phyloP scores from a whole-genome alignment of 2,329 filamentous ascomycete genomes.

The Sclerotinia sclerotiorum region DNA sequence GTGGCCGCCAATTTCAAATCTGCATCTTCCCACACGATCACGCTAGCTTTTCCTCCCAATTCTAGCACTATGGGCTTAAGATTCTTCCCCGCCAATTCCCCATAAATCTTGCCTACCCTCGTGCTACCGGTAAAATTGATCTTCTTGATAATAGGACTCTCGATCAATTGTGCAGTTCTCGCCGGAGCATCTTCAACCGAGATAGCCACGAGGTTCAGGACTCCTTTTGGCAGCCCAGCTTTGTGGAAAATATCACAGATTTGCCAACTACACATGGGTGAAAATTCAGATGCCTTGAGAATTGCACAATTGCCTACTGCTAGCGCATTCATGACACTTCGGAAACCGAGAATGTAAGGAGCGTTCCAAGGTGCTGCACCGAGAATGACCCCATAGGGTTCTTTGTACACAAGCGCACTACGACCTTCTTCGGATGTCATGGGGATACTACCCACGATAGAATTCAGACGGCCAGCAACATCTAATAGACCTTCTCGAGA shows the following conservation, averaged over 20 bases:
- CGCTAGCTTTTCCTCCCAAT: conserved; percentile 77
- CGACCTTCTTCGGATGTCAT: conserved; percentile 47
- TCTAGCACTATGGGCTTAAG: conserved; percentile 81
- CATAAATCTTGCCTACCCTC: conserved; percentile 70
- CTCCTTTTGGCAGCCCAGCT: conserved; percentile 74
- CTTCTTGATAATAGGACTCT: conserved; percentile 68
- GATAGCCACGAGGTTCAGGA: conserved; percentile 69
- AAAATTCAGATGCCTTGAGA: conserved; percentile 69
- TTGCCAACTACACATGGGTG: conserved; percentile 62
- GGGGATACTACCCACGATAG: conserved; percentile 43
- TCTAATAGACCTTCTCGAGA: conserved; percentile 46
- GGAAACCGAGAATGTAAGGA: conserved; percentile 54
- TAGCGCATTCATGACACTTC: conserved; percentile 61
- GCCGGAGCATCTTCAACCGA: conserved; percentile 65
- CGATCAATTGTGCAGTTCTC: conserved; percentile 67
- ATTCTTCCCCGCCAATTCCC: conserved; percentile 65
- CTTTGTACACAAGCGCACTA: conserved; percentile 65
- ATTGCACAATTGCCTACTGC: conserved; percentile 77
- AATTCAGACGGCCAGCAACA: conserved; percentile 45
- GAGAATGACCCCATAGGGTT: conserved; percentile 77
- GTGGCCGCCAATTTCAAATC: conserved; percentile 69
- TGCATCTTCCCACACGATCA: conserved; percentile 78
- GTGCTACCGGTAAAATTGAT: conserved; percentile 86
- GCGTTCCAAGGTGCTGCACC: conserved; percentile 79
- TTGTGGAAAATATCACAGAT: conserved; percentile 65